Percentiles rank a stretch among this genome's conserved stretches.
Conservation (phyloP, 2,329 filamentous ascomycete genomes). For the Chaetomium olivaceum region DNA sequence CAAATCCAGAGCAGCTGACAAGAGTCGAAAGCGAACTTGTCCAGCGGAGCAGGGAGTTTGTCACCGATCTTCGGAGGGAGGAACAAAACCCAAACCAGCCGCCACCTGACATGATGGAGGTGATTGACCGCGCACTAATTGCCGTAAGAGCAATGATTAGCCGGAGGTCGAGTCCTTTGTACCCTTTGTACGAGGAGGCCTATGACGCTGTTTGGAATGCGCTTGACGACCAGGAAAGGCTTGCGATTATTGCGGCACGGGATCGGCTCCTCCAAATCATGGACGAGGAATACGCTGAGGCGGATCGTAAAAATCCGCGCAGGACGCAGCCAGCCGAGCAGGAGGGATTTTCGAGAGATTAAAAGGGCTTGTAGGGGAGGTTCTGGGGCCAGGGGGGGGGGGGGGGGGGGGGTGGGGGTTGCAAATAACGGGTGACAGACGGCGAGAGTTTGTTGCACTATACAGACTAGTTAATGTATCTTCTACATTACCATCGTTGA, state of each 20-base stretch:
- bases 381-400: too few species aligned
- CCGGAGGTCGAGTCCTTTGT: neutral
- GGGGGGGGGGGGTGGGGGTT: too few species aligned
- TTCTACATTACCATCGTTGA: too few species aligned
- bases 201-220: conserved; percentile 17
- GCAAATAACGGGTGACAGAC: too few species aligned
- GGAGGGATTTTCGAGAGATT: conserved; percentile 15
- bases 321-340: conserved; percentile 11
- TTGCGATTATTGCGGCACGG: conserved; percentile 13
- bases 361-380: neutral
- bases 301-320: conserved; percentile 14
- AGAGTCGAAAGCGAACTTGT: conserved; percentile 17
- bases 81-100: conserved; percentile 15
- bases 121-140: conserved; percentile 8
- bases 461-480: too few species aligned
- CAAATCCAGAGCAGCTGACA: conserved; percentile 23
- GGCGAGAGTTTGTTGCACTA: too few species aligned
- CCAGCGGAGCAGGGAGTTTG: neutral
- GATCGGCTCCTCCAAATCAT: conserved; percentile 13
- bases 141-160: neutral
- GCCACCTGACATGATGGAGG: conserved; percentile 12
- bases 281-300: conserved; percentile 17
- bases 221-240: conserved; percentile 21
- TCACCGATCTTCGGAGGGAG: conserved; percentile 18
- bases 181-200: conserved; percentile 8